A percentile compares a stretch with the other conserved stretches of the same genome.
Conservation (phyloP, 345 rosid genomes). For the Dipteronia dyeriana region DNA sequence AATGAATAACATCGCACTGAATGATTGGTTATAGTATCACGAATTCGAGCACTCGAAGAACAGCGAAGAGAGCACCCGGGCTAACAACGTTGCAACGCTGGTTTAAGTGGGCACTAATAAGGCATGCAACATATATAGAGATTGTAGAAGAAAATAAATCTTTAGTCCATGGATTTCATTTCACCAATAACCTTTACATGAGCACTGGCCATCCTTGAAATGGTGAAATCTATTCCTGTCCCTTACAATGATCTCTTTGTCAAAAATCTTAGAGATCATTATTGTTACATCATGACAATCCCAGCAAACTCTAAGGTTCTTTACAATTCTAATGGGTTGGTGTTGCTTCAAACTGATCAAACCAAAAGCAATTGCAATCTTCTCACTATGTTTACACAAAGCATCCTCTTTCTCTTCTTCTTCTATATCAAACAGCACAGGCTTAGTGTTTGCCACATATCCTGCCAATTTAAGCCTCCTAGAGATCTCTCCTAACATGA, state of each 20-base stretch:
- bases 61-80: background rate
- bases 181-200: conserved; percentile 70
- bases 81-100: background rate
- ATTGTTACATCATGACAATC: conserved; percentile 66
- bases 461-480: conserved; percentile 61
- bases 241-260: conserved; percentile 62
- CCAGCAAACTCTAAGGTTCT: conserved; percentile 80
- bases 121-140: background rate
- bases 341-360: conserved; percentile 57
- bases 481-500: conserved; percentile 44
- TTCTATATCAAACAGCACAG: conserved; percentile 71
- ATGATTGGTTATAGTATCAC: background rate
- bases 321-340: conserved; percentile 57
- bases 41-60: background rate
- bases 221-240: conserved; percentile 68
- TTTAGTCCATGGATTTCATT: background rate
- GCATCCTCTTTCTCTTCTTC: conserved; percentile 78
- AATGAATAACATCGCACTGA: too few species aligned
- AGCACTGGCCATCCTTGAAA: conserved; percentile 60
- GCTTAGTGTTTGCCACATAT: conserved; percentile 52
- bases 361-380: conserved; percentile 68
- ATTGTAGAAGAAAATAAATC: background rate
- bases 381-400: conserved; percentile 67
- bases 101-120: background rate
- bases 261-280: conserved; percentile 55